These are phyloP conservation scores for Spongospora subterranea DNA, from an alignment of 208 protist genomes.

Conservation along the genomic window DNA sequence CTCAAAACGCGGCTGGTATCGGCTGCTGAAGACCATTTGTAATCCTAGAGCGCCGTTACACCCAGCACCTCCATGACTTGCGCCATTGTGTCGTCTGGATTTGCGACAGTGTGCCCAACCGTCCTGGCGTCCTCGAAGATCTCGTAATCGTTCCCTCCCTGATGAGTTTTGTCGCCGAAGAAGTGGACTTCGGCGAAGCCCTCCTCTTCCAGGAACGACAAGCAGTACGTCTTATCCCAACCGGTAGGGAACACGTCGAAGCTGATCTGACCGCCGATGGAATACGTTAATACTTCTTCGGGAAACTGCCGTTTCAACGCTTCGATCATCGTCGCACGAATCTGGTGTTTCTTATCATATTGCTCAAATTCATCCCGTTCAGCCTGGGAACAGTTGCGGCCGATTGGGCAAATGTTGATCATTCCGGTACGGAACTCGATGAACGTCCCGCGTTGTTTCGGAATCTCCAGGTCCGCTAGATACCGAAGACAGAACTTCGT, in stretches of 20 bases:
- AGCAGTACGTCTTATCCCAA: constrained; percentile 99
- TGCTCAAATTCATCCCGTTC: constrained; percentile 96
- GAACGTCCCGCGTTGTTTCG: constrained; percentile 97
- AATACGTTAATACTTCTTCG: constrained; percentile 88
- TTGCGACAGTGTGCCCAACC: constrained; percentile 67
- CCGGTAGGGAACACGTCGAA: constrained; percentile 99
- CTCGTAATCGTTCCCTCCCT: constrained; percentile 99
- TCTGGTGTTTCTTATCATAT: constrained; percentile 92
- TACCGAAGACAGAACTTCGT: constrained; percentile 91
- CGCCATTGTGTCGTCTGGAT: constrained; percentile 61
- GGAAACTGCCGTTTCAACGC: constrained; percentile 82
- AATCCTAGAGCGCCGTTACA: background rate
- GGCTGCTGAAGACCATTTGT: too few relatives aligned
- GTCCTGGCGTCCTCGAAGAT: constrained; percentile 87
- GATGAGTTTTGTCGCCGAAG: constrained; percentile 98
- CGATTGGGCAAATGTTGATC: constrained; percentile 98
- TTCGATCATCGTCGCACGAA: constrained; percentile 90
- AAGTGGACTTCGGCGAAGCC: constrained; percentile 97
- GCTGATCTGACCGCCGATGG: constrained; percentile 95
- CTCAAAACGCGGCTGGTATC: too few relatives aligned
- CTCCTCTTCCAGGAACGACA: constrained; percentile 83
- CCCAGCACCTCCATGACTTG: constrained; percentile 29
- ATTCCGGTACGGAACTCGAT: constrained; percentile 98
- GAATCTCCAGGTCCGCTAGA: constrained; percentile 95
- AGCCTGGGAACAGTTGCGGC: constrained; percentile 92